These are phyloP conservation scores for Rosa hybrid DNA, from an alignment of 331 rosid genomes.

Conservation along the genomic window DNA sequence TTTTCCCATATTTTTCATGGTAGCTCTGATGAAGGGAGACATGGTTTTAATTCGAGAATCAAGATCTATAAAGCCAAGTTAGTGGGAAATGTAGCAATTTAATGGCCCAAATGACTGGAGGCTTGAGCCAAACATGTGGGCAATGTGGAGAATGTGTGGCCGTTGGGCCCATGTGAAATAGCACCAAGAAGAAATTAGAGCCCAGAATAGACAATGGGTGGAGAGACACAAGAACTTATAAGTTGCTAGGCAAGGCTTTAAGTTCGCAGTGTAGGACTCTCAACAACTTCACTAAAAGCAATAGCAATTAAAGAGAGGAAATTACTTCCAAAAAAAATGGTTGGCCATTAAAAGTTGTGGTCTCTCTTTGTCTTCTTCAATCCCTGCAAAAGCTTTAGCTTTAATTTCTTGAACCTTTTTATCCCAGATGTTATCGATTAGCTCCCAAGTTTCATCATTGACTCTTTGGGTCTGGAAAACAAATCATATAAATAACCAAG, in stretches of 20 bases:
- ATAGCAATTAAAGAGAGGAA: conserved; percentile 16
- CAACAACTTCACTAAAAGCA: conserved; percentile 8
- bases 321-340: conserved; percentile 76
- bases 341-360: conserved; percentile 90
- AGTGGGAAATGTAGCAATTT: no score
- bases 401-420: conserved; percentile 65
- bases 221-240: not conserved
- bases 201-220: not conserved
- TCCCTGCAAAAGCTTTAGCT: conserved; percentile 60
- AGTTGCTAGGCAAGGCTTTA: not conserved
- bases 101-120: not conserved
- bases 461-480: conserved; percentile 70
- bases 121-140: not conserved
- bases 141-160: not conserved
- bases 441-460: conserved; percentile 91
- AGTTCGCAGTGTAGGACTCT: not conserved
- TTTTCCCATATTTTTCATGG: not conserved
- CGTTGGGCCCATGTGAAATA: not conserved
- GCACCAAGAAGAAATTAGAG: not conserved
- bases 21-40: not conserved
- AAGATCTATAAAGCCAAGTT: not conserved
- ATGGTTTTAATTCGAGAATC: not conserved
- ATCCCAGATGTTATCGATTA: conserved; percentile 87
- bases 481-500: conserved; percentile 6
- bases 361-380: conserved; percentile 74